Conservation (phyloP, 345 rosid genomes). For the Tarenaya hassleriana region DNA sequence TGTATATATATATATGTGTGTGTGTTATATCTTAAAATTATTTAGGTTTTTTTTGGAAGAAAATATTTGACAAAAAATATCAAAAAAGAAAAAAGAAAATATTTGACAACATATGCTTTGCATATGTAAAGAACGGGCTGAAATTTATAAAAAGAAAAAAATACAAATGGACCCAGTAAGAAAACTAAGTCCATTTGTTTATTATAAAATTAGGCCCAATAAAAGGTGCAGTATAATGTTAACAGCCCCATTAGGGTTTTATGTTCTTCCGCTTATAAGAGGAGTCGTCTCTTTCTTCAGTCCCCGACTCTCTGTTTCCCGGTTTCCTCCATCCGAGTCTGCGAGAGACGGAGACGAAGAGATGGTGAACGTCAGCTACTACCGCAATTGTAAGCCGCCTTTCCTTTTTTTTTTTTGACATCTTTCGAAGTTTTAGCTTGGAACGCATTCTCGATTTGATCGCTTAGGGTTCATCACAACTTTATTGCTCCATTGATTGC, state of each 20-base stretch:
- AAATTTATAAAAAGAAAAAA: too few species aligned
- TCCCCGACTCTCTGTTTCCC: not conserved
- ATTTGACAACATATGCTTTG: too few species aligned
- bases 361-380: slow-evolving; percentile 50
- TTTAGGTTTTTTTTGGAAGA: too few species aligned
- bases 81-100: too few species aligned
- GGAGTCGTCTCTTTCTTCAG: not conserved
- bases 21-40: too few species aligned
- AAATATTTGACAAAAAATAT: too few species aligned
- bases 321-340: slow-evolving; percentile 14
- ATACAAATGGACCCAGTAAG: not conserved
- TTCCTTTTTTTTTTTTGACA: not conserved
- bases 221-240: not conserved
- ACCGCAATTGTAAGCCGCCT: slow-evolving; percentile 40
- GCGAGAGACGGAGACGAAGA: slow-evolving; percentile 10
- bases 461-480: not conserved
- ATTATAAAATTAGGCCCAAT: slow-evolving; percentile 2
- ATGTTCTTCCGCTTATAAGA: not conserved
- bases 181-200: too few species aligned
- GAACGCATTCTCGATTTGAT: not conserved
- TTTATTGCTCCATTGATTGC: too few species aligned
- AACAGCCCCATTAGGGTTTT: not conserved
- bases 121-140: too few species aligned
- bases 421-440: not conserved
- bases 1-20: too few species aligned